phyloP scores from a whole-genome alignment of 176 grass and related monocot species.

The Triticum turgidum region DNA sequence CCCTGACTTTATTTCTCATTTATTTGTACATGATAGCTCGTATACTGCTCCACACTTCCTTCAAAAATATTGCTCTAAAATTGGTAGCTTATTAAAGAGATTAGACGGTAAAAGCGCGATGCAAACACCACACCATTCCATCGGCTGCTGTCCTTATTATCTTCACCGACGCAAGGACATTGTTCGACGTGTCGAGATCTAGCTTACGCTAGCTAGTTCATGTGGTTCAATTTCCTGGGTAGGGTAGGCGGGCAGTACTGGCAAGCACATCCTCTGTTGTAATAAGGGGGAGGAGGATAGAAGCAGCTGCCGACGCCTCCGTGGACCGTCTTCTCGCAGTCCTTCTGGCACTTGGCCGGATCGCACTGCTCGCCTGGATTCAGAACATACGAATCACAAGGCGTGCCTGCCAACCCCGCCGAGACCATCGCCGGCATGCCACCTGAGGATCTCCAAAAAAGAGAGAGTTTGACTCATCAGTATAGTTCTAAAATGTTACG shows the following conservation, averaged over 20 bases:
- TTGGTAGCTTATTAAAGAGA: not conserved
- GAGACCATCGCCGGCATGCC: not conserved
- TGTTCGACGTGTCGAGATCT: not conserved
- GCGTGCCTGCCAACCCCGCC: not conserved
- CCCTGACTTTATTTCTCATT: too few relatives aligned
- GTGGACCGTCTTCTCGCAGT: not conserved
- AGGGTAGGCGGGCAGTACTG: slow-evolving; percentile 7
- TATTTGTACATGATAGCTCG: too few relatives aligned
- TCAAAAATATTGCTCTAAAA: too few relatives aligned
- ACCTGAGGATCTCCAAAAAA: not conserved
- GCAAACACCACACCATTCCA: not conserved
- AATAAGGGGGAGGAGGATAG: not conserved
- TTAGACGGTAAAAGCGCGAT: not conserved
- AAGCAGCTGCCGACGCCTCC: slow-evolving; percentile 20
- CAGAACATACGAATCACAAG: not conserved
- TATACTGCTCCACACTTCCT: too few relatives aligned
- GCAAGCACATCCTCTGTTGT: slow-evolving; percentile 28
- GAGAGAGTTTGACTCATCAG: not conserved
- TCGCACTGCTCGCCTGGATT: not conserved
- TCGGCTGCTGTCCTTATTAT: not conserved
- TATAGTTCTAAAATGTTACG: not conserved
- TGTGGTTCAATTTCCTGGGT: not conserved
- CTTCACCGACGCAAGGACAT: not conserved
- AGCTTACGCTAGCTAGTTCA: not conserved
- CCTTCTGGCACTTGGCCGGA: not conserved